Evolutionary conservation across 2,329 filamentous ascomycete genomes (phyloP), one percentile per base, ranked within the genome.

Genomic region (Calonectria pseudoturangicola): DNA sequence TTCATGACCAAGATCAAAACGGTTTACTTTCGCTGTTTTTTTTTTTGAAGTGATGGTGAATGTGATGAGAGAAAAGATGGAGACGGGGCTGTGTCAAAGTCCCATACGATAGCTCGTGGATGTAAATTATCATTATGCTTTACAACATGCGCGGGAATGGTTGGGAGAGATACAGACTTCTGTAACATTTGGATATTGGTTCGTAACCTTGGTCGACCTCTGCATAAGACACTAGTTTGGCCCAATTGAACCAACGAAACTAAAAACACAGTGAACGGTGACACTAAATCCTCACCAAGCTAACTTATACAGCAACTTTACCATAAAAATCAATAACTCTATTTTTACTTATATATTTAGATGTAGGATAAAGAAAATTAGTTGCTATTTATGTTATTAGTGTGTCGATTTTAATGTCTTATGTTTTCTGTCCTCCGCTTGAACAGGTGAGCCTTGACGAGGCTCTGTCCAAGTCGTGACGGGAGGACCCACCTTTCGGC

Each of bases 401-500:
- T 21, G 21, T 21, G 21, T 21, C 21, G 21, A 21, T 21, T 21
- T 21, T 21, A 21, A 21, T 21, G 21, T 21, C 21, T 21, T 21
- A 21, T 21, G 21, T 21, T 21, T 21, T 21, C 21, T 21, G 21
- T 21, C 21, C 21, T 21, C 21, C 21, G 21, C 21, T 66, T 67
- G 50, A 27, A 25, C 8, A 18, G 8, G 16, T 39, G 41, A 47
- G 64, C 39, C 21, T 33, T 3, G 58, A 36, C 67, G 63, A 70
- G 68, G 68, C 62, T 66, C 21, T 45, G 36, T 13, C 10, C 13
- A 15, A 43, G 28, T 58, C 56, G 58, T 39, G 51, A 68, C 50
- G 72, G 63, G 15, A 15, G n/a, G 73, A 30, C 75, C 81, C 81
- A 79, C 75, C 68, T 74, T 75, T 75, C 18, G 1, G 1, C 21